Base-by-base conservation (phyloP, 2,329 filamentous ascomycete genomes). In the Xylariaceae sp. region DNA sequence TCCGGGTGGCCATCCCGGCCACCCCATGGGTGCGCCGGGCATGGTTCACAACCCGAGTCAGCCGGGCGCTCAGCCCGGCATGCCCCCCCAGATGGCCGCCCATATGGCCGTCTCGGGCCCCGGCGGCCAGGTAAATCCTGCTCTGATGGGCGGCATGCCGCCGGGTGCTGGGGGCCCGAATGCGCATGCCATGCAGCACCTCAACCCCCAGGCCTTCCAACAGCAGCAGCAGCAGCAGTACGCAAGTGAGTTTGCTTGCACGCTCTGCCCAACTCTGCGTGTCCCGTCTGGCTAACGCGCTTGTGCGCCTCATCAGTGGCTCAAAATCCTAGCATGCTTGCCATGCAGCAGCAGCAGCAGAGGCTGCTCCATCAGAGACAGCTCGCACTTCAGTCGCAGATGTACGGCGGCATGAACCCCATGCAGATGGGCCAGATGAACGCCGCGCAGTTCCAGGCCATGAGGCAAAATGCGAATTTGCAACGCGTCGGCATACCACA, bases 61-160 rank as follows among this genome's bases (percentile, higher is more conserved):
- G 53, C 78, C 76, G 46, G 81, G 82, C 58, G 70, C 68, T 33
- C 80, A 81, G 44, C 76, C 74, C 18, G 71, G 68, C 24, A 78
- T 82, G 57, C 73, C 73, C 46, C 82, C 83, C 56, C 81, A 84
- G 58, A 70, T 79, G 47, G 62, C 60, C 22, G 63, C 75, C 60
- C 80, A 83, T 48, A 83, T 84, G 64, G 78, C 74, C 40, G 82
- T 82, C 18, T 83, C 83, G 37, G 81, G 75, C 22, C 80, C 83
- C 14, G 78, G 77, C 45, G 75, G 73, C 40, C 81, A 84, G 55
- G 79, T 85, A 45, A 84, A 77, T 55, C 80, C 83, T 50, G 75
- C 73, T 18, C 72, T 77, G 36, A 75, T 88, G 70, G 74, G 65
- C 44, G 79, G 74, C 37, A 85, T 89, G 77, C 81, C 82, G 43